Conservation (phyloP, 495 filamentous ascomycete genomes). For the Astrothelium subdiscretum region DNA sequence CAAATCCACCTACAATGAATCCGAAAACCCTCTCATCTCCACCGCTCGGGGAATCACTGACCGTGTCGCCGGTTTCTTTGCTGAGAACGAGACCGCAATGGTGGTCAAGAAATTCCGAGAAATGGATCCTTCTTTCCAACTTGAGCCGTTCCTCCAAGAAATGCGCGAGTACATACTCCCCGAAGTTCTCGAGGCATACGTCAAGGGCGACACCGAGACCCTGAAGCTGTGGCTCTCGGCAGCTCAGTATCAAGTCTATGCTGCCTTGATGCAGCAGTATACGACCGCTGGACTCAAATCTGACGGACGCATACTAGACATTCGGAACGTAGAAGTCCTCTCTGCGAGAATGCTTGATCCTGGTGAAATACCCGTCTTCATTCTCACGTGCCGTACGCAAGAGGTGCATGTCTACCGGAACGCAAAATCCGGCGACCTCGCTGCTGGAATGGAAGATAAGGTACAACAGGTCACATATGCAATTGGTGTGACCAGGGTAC, state of each 20-base stretch:
- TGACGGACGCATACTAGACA: constrained; percentile 88
- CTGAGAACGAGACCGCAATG: constrained; percentile 92
- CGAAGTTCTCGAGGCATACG: constrained; percentile 94
- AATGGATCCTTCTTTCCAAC: constrained; percentile 90
- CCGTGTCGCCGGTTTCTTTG: constrained; percentile 87
- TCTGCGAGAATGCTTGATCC: constrained; percentile 88
- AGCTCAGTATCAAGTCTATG: constrained; percentile 88
- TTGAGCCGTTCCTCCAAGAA: constrained; percentile 86
- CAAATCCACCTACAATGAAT: constrained; percentile 81
- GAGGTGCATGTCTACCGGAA: constrained; percentile 96
- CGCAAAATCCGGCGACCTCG: constrained; percentile 73
- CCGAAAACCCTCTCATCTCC: constrained; percentile 87
- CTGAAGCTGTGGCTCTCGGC: constrained; percentile 91
- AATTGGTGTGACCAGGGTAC: constrained; percentile 83
- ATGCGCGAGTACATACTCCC: constrained; percentile 96
- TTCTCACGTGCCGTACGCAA: constrained; percentile 91
- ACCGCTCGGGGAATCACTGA: constrained; percentile 91
- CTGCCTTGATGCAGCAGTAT: constrained; percentile 88
- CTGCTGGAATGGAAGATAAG: constrained; percentile 97
- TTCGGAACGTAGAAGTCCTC: constrained; percentile 83
- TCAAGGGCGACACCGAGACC: constrained; percentile 86
- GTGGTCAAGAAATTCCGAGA: constrained; percentile 97
- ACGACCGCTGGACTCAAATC: constrained; percentile 84
- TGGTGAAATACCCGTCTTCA: constrained; percentile 93
- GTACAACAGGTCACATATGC: constrained; percentile 97